Base-by-base conservation (phyloP, 140 eudicot species). In the Flaveria floridana region DNA sequence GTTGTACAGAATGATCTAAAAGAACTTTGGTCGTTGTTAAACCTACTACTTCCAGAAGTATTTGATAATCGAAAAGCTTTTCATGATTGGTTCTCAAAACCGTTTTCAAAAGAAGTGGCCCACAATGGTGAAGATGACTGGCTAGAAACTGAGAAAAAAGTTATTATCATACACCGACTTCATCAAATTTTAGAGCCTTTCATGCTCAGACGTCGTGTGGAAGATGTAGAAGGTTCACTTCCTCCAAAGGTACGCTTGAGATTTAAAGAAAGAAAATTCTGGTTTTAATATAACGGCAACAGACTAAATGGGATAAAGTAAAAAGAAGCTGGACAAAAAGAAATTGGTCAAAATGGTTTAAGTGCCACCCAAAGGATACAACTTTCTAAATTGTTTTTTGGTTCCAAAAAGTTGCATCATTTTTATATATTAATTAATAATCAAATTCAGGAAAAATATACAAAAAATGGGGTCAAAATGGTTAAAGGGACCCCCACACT, bases 191-290 rank as follows among this genome's bases (percentile, higher is more conserved):
- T 94, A 53, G 99, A 94, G 85, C 99, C 99, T 65, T 94, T 94
- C 63, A 94, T 94, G 99, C 99, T 94, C 71, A 82, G 99, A 75
- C 96, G 99, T 16, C 99, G 99, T 62, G 99, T 94, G 19, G 99
- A 94, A 87, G 99, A 94, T 75, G 99, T 94, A 19, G 99, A 94
- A 85, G 99, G 99, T 50, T 94, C 99, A 65, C 97, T 94, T 79
- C 99, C 99, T 73, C 99, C 99, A 8, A 94, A 94, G 97, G 99
- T 94, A 84, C 42, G 72, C 64, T 19, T 48, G 42, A 10, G 42
- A 52, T 68, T 67, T 71, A 7, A 37, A 52, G 20, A 67, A 68
- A 10, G 18, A 28, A 18, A 44, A 41, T 46, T 68, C 19, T 44
- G 25, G 48, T 64, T 14, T 25, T 34, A 34, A 61, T 25, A 61